A percentile compares a stretch with the other conserved stretches of the same genome.
These are phyloP conservation scores for Argentina anserina DNA, from an alignment of 306 rosid species.

Conservation along the genomic window DNA sequence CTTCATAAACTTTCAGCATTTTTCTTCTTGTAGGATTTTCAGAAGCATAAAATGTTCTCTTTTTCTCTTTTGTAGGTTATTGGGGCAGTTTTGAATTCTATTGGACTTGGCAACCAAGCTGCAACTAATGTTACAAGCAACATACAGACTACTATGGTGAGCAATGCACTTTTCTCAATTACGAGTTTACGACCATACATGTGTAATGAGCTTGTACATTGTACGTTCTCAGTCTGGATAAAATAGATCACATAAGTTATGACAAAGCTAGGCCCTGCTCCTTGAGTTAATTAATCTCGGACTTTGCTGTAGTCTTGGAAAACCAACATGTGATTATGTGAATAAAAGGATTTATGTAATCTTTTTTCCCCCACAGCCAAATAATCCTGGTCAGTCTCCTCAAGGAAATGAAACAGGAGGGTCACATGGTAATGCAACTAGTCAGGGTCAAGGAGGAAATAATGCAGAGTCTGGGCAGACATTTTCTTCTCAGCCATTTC, in stretches of 20 bases:
- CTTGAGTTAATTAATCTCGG: background rate
- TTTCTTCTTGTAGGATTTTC: background rate
- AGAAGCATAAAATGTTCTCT: conserved; percentile 1
- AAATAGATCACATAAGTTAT: background rate
- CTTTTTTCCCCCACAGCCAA: conserved; percentile 25
- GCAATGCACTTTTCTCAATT: conserved; percentile 27
- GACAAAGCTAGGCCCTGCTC: background rate
- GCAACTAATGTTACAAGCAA: conserved; percentile 39
- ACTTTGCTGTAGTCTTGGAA: background rate
- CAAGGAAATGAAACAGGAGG: conserved; percentile 60
- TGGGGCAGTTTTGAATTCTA: conserved; percentile 90
- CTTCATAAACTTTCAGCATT: background rate
- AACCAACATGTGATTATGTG: background rate
- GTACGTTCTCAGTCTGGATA: background rate
- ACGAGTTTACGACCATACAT: conserved; percentile 4
- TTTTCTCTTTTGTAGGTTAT: conserved; percentile 55
- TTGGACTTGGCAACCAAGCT: conserved; percentile 69
- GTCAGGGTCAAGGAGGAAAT: conserved; percentile 51
- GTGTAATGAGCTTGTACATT: background rate
- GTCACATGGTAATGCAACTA: conserved; percentile 25
- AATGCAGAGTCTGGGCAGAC: conserved; percentile 68
- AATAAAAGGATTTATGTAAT: background rate
- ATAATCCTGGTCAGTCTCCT: conserved; percentile 45
- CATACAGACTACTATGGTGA: conserved; percentile 48
- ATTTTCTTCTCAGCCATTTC: conserved; percentile 59